Base-by-base conservation (phyloP, 1,139 yeast species). In the Nakaseomyces sp. region DNA sequence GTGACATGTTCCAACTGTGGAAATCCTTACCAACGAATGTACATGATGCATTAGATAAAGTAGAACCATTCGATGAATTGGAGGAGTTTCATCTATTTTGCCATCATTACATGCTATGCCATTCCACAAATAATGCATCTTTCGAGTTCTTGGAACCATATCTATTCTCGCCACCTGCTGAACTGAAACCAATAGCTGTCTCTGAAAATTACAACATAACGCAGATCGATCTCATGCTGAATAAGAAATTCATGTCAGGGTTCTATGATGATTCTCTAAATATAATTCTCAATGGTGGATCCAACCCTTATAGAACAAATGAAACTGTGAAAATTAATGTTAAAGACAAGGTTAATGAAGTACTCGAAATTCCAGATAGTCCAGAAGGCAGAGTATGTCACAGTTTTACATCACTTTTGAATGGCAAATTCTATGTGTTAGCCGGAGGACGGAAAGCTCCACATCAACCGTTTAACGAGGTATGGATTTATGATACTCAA, bases 51-150 rank as follows among this genome's bases (percentile, higher is more conserved):
- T 73, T 85, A 15, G 70, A 69, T 12, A 45, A 59, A 2, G 71
- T 81, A 22, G 94, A 85, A 58, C 75, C 74, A 7, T 85, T 85
- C 61, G 95, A 85, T 58, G 95, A 85, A 62, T 75, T 85, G 78
- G 95, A 85, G 61, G 95, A 85, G 60, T 84, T 84, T 51, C 72
- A 80, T 24, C 60, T 82, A 15, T 85, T 83, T 56, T 79, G 88
- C 50, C 93, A 83, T 53, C 93, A 84, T 58, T 85, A 85, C 57
- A 69, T 80, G 40, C 69, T 82, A 28, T 68, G 81, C 3, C 88
- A 82, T 60, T 86, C 88, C 1, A 71, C 79, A 1, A 77, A 74
- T 55, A 38, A 54, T 39, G 24, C 38, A 5, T 45, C 41, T 0
- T 50, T 56, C 15, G 13, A 37, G 13, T 49, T 60, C 19, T 43